Percentiles rank a stretch among this genome's conserved stretches.
phyloP scores from a whole-genome alignment of 768 basidiomycete genomes.

The Lentinula boryana region DNA sequence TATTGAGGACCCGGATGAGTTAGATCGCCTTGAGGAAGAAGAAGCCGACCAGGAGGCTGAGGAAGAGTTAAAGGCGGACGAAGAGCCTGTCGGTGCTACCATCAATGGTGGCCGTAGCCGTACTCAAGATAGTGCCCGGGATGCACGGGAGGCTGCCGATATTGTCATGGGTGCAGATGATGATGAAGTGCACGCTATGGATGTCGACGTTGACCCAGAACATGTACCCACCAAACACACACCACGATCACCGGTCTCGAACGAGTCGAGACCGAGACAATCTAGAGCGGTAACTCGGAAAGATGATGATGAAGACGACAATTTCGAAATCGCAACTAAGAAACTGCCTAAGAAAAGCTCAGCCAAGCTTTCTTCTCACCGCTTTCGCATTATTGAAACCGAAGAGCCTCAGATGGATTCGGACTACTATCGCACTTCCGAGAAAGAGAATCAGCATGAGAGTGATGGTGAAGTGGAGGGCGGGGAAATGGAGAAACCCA shows the following conservation, averaged over 20 bases:
- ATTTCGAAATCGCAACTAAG: background rate
- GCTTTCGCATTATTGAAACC: background rate
- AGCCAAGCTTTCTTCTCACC: background rate
- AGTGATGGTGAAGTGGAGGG: background rate
- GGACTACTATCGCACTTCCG: background rate
- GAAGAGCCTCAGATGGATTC: background rate
- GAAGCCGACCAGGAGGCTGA: slow-evolving; percentile 11
- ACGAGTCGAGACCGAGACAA: background rate
- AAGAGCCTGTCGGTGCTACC: background rate
- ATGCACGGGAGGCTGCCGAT: slow-evolving; percentile 20
- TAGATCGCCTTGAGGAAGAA: slow-evolving; percentile 9
- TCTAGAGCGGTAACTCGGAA: background rate
- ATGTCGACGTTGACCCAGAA: background rate
- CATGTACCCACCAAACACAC: background rate
- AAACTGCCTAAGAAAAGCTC: background rate
- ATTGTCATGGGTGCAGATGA: slow-evolving; percentile 11
- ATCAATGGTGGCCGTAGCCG: background rate
- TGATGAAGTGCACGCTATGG: background rate
- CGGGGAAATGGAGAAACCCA: background rate
- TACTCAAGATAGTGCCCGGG: slow-evolving; percentile 16
- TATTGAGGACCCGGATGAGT: slow-evolving; percentile 14
- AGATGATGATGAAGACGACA: background rate
- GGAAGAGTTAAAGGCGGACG: background rate
- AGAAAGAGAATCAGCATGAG: background rate
- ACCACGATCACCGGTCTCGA: background rate